Base-by-base conservation (phyloP, 1,139 yeast species). In the Geotrichum aggregatum region DNA sequence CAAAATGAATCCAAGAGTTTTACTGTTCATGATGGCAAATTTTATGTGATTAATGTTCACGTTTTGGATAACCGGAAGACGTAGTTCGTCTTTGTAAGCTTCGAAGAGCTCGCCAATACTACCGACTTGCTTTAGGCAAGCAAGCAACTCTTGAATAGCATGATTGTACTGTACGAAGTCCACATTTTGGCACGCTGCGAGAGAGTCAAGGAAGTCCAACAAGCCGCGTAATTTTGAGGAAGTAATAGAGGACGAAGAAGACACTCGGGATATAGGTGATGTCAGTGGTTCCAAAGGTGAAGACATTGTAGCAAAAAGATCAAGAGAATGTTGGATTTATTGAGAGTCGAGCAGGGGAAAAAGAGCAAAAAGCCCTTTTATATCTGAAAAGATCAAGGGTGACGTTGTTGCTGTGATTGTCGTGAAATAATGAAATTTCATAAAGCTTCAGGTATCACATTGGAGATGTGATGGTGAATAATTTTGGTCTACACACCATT, bases 31-130 rank as follows among this genome's bases (percentile, higher is more conserved):
- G 26, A 45, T 16, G 10, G 30, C 22, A 4, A 14, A 21, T 19
- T 18, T 14, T 1, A 45, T 26, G 22, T n/a, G 19, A 13, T 35
- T 24, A 13, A 45, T 18, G 8, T 30, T 36, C 4, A 22, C 26
- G 11, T 18, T 19, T 14, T 22, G 33, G 5, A 22, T 31, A n/a
- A 41, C 16, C 19, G 39, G 16, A 4, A 39, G 22, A 28, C 28
- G 39, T 8, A 47, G 13, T 14, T 35, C 24, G 22, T 31, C 44
- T 21, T 30, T 47, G 39, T 19, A 47, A 18, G 33, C 22, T 14
- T 47, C 50, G 30, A 39, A 47, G 16, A 47, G 28, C 5, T 47
- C 44, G 3, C 44, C 44, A 14, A 47, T 28, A 8, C 44, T 34
- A 19, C 44, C 28, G n/a, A 22, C 11, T 14, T 38, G 41, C n/a